Percentiles rank a stretch among this genome's conserved stretches.
These are phyloP conservation scores for Lachnellula hyalina DNA, from an alignment of 2,329 filamentous ascomycete species.

Conservation along the genomic window DNA sequence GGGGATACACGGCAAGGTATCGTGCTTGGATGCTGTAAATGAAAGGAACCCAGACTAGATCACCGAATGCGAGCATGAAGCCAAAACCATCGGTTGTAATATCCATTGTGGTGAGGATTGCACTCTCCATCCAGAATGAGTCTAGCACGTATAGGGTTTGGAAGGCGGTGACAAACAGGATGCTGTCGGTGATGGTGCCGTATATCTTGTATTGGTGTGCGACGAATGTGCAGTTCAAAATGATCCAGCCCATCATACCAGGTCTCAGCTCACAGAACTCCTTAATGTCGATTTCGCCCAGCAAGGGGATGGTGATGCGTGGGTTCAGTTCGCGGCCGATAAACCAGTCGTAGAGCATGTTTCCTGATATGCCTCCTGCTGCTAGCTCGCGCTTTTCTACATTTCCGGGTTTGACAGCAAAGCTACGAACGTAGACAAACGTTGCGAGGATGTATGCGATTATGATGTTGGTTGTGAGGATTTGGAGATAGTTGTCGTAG, in stretches of 20 bases:
- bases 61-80: slow-evolving; percentile 90
- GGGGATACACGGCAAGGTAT: slow-evolving; percentile 77
- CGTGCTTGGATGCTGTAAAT: slow-evolving; percentile 78
- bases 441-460: slow-evolving; percentile 68
- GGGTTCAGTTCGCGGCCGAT: slow-evolving; percentile 95
- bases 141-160: slow-evolving; percentile 84
- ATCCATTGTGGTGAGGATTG: slow-evolving; percentile 90
- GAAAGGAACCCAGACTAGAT: slow-evolving; percentile 90
- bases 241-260: slow-evolving; percentile 82
- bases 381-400: slow-evolving; percentile 71
- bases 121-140: slow-evolving; percentile 78
- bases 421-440: slow-evolving; percentile 78
- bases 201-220: slow-evolving; percentile 84
- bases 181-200: slow-evolving; percentile 80
- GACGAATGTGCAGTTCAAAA: slow-evolving; percentile 78
- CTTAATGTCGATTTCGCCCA: slow-evolving; percentile 88
- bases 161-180: slow-evolving; percentile 69
- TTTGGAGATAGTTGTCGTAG: slow-evolving; percentile 81
- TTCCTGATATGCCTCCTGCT: slow-evolving; percentile 74
- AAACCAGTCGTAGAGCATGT: slow-evolving; percentile 91
- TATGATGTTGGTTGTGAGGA: slow-evolving; percentile 77
- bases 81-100: slow-evolving; percentile 91
- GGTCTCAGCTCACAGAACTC: slow-evolving; percentile 86
- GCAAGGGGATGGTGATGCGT: slow-evolving; percentile 68
- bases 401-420: slow-evolving; percentile 73